Conservation (phyloP, 176 grass and related monocot genomes). For the Eragrostis nindensis region DNA sequence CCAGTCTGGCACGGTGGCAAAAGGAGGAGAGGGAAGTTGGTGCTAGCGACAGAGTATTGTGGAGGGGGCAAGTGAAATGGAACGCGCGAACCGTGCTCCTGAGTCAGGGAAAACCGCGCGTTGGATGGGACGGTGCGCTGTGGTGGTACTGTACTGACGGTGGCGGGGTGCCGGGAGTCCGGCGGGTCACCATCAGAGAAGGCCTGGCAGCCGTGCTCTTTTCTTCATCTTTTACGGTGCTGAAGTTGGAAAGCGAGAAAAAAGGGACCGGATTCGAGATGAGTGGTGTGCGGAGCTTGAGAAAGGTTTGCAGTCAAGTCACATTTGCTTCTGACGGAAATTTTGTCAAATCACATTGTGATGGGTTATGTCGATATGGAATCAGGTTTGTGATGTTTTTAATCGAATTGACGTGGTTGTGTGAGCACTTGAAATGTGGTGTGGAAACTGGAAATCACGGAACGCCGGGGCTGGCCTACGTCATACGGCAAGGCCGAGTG, state of each 20-base stretch:
- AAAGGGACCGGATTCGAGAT: neutral
- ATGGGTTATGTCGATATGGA: neutral
- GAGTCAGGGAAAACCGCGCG: neutral
- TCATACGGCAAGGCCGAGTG: no score
- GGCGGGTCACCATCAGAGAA: slow-evolving; percentile 31
- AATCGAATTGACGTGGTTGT: no score
- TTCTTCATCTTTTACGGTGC: neutral
- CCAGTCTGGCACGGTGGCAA: neutral
- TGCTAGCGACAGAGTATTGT: neutral
- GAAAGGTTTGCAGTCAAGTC: slow-evolving; percentile 16
- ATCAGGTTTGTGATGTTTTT: neutral
- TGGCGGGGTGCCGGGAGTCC: neutral
- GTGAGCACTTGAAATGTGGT: no score
- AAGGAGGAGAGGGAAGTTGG: neutral
- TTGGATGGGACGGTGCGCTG: neutral
- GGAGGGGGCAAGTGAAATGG: slow-evolving; percentile 4
- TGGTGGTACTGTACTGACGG: neutral
- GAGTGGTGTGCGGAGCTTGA: neutral
- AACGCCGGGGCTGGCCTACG: no score
- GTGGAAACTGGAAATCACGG: no score
- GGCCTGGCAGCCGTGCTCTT: neutral
- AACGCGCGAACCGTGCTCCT: slow-evolving; percentile 23
- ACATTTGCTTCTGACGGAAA: neutral
- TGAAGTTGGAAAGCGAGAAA: neutral
- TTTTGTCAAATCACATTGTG: neutral